Evolutionary conservation across 768 basidiomycete species (phyloP).

Genomic region (Phallus indusiatus): DNA sequence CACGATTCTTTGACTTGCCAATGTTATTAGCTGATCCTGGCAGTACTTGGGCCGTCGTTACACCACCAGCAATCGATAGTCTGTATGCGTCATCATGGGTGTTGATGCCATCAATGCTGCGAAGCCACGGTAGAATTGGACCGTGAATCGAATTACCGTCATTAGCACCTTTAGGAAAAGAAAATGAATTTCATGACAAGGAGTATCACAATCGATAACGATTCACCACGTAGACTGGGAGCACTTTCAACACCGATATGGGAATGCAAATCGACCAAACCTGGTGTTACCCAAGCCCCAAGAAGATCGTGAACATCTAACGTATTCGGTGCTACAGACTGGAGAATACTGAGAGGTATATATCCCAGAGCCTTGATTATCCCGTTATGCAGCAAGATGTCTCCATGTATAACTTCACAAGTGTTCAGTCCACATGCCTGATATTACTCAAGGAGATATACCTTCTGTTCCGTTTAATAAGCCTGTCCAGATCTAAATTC

Average conservation of each 20-base stretch:
- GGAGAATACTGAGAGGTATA: conserved; percentile 30
- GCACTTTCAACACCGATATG: conserved; percentile 66
- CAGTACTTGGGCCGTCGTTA: conserved; percentile 75
- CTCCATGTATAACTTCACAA: conserved; percentile 36
- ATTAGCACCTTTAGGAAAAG: conserved; percentile 31
- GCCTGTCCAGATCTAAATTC: conserved; percentile 44
- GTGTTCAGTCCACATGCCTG: too few species aligned
- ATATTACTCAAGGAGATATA: neutral
- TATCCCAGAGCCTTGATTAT: conserved; percentile 51
- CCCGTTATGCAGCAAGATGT: conserved; percentile 60
- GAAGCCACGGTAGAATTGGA: conserved; percentile 66
- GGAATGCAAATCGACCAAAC: conserved; percentile 66
- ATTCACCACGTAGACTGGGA: conserved; percentile 40
- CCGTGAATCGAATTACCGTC: conserved; percentile 63
- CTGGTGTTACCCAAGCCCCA: conserved; percentile 59
- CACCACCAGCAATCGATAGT: conserved; percentile 76
- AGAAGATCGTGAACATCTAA: conserved; percentile 34
- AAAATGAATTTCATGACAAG: neutral
- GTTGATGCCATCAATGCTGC: conserved; percentile 77
- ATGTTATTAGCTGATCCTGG: conserved; percentile 73
- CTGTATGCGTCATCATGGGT: conserved; percentile 72
- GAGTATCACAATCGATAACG: conserved; percentile 6
- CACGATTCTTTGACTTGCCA: conserved; percentile 34
- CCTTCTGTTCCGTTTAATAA: conserved; percentile 41
- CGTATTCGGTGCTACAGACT: neutral